Conservation (phyloP, 306 rosid species). For the Vicia sativa region DNA sequence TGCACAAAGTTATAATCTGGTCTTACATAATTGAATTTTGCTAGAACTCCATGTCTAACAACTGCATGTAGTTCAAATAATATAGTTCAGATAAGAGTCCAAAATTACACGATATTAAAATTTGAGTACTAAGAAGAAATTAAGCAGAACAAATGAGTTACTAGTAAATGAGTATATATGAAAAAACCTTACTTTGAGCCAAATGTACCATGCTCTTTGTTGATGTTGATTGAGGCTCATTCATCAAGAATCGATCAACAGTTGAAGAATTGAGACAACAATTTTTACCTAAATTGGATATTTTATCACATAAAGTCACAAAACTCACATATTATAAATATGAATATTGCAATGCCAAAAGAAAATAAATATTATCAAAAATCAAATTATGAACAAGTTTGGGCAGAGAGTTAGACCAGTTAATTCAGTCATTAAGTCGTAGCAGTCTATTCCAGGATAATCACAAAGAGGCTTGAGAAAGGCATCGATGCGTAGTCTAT, state of each 20-base stretch:
- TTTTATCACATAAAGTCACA: not conserved
- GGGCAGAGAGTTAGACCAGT: constrained; percentile 52
- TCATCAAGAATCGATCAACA: constrained; percentile 57
- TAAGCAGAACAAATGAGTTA: not conserved
- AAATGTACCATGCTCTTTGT: constrained; percentile 83
- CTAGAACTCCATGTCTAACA: constrained; percentile 59
- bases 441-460: constrained; percentile 61
- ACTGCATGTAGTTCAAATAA: constrained; percentile 56
- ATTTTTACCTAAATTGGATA: constrained; percentile 59
- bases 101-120: no score
- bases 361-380: not conserved
- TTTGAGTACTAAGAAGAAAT: not conserved
- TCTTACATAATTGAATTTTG: constrained; percentile 63
- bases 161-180: not conserved
- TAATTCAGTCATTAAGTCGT: constrained; percentile 55
- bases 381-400: constrained; percentile 13
- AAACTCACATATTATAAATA: not conserved
- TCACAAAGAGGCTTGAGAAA: constrained; percentile 55
- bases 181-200: constrained; percentile 68
- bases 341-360: not conserved
- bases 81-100: no score
- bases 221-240: constrained; percentile 83
- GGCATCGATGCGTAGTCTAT: constrained; percentile 50
- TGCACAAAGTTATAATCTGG: constrained; percentile 54
- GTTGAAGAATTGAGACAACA: constrained; percentile 90